Evolutionary conservation across 257 asterid species (phyloP).

Genomic region (Solanum lycopersicoides): DNA sequence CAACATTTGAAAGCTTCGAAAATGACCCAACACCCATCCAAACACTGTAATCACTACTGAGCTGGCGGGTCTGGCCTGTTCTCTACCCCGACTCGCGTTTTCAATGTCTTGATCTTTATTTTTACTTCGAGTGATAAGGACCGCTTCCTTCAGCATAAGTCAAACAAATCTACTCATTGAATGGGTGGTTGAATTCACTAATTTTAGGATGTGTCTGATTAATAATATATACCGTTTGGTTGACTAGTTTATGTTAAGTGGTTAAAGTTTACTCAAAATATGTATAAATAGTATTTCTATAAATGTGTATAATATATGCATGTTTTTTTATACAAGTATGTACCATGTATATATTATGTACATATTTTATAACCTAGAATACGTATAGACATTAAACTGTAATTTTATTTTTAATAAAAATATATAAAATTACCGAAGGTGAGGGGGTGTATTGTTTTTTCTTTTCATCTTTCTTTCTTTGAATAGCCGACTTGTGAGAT

Average conservation of each 20-base stretch:
- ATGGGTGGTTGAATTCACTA: not conserved
- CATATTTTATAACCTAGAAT: not conserved
- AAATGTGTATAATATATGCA: not conserved
- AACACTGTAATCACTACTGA: not conserved
- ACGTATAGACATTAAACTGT: fast-evolving
- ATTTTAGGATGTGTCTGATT: too few relatives aligned
- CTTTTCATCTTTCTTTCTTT: too few relatives aligned
- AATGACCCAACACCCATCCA: not conserved
- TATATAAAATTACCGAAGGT: not conserved
- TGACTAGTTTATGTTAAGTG: not conserved
- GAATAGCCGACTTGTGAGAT: not conserved
- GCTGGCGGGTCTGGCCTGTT: not conserved
- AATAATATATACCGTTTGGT: not conserved
- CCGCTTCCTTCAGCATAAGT: not conserved
- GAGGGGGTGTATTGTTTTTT: not conserved
- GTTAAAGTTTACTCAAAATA: not conserved
- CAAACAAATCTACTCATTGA: not conserved
- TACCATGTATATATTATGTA: not conserved
- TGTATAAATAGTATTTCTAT: not conserved
- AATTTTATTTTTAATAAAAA: not conserved
- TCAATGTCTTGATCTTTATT: not conserved
- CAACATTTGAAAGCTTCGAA: conserved; percentile 1
- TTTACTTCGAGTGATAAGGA: not conserved
- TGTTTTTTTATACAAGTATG: not conserved
- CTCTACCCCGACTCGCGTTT: not conserved